phyloP scores from a whole-genome alignment of 1,139 yeast species.

The Pichia sp. region DNA sequence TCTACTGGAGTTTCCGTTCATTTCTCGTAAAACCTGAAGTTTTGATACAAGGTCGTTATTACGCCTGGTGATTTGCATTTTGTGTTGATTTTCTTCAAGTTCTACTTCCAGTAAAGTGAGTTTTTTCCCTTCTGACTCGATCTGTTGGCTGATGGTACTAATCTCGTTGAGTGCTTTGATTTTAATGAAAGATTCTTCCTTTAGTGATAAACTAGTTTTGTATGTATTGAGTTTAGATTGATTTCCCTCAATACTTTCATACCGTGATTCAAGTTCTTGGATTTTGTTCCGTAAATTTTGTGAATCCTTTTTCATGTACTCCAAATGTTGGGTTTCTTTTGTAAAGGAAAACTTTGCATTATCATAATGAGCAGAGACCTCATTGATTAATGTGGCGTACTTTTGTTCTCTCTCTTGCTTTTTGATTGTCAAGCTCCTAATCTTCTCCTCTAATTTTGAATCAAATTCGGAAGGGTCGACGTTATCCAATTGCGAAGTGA shows the following conservation, averaged over 20 bases:
- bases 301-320: constrained; percentile 38
- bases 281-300: constrained; percentile 34
- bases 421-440: constrained; percentile 12
- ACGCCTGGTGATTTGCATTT: constrained; percentile 48
- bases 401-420: constrained; percentile 7
- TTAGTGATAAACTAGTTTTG: constrained; percentile 35
- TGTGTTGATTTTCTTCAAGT: constrained; percentile 50
- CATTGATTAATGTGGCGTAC: constrained; percentile 20
- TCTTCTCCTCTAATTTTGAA: constrained; percentile 12
- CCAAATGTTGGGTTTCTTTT: constrained; percentile 40
- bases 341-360: constrained; percentile 36
- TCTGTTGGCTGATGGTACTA: constrained; percentile 33
- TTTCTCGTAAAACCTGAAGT: constrained; percentile 42
- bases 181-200: constrained; percentile 34
- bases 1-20: constrained; percentile 23
- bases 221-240: constrained; percentile 37
- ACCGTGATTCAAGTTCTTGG: constrained; percentile 34
- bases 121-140: constrained; percentile 1
- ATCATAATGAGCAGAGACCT: constrained; percentile 4
- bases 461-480: constrained; percentile 22
- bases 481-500: constrained; percentile 9
- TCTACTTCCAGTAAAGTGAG: constrained; percentile 11
- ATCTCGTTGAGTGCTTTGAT: constrained; percentile 36
- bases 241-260: constrained; percentile 38
- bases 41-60: constrained; percentile 59